These are phyloP conservation scores for Coccomyxa sp. DNA, from an alignment of 139 green algal species.

Conservation along the genomic window DNA sequence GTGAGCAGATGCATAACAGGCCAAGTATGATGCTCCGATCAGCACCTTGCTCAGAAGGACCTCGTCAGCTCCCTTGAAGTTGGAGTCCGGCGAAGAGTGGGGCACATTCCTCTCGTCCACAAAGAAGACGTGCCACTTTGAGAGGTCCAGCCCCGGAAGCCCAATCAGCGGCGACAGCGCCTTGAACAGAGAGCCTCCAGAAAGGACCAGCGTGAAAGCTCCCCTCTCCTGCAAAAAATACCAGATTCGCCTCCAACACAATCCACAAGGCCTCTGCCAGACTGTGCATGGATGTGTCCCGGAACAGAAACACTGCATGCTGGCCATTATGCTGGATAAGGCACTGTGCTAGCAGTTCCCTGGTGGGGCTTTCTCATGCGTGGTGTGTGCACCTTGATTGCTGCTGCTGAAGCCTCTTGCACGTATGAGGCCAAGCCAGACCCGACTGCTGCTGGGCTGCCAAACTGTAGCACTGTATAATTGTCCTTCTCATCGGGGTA, in stretches of 20 bases:
- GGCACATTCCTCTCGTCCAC: slow-evolving; percentile 84
- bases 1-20: too few relatives aligned
- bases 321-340: too few relatives aligned
- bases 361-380: too few relatives aligned
- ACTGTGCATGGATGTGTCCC: not conserved
- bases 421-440: slow-evolving; percentile 39
- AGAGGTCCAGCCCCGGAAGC: slow-evolving; percentile 49
- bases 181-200: slow-evolving; percentile 70
- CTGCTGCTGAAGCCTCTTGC: slow-evolving; percentile 35
- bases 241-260: not conserved
- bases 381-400: slow-evolving; percentile 38
- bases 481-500: slow-evolving; percentile 25
- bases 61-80: slow-evolving; percentile 62
- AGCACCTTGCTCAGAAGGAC: slow-evolving; percentile 70
- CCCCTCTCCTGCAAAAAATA: slow-evolving; percentile 56
- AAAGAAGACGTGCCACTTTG: slow-evolving; percentile 73
- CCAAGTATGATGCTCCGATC: too few relatives aligned
- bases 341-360: too few relatives aligned
- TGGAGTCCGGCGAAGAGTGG: slow-evolving; percentile 66
- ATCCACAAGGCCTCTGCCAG: not conserved
- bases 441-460: slow-evolving; percentile 17
- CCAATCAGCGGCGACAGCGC: slow-evolving; percentile 50
- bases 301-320: not conserved
- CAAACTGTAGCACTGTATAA: slow-evolving; percentile 38
- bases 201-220: slow-evolving; percentile 80